Percentiles rank a stretch among this genome's conserved stretches.
phyloP scores from a whole-genome alignment of 164 flowering plant genomes.

The Santalum album region DNA sequence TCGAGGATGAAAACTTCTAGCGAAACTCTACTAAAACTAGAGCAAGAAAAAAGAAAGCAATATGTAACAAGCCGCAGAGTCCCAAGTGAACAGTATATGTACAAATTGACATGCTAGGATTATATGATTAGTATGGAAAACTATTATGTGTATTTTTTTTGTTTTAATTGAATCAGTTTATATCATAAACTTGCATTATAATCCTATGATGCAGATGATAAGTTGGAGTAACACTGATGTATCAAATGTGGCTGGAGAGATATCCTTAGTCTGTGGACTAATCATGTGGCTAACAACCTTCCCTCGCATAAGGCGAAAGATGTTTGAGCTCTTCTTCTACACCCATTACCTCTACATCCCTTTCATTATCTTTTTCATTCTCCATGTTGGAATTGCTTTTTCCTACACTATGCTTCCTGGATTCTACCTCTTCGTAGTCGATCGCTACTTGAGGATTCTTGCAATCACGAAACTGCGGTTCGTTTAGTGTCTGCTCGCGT shows the following conservation, averaged over 20 bases:
- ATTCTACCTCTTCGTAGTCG: slow-evolving; percentile 71
- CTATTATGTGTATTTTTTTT: too few relatives aligned
- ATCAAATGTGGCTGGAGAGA: slow-evolving; percentile 70
- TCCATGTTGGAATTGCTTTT: slow-evolving; percentile 57
- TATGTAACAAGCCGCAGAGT: too few relatives aligned
- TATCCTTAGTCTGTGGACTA: slow-evolving; percentile 44
- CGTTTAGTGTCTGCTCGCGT: slow-evolving; percentile 54
- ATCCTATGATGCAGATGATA: slow-evolving; percentile 39
- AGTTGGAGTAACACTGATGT: slow-evolving; percentile 40
- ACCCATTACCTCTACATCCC: slow-evolving; percentile 65
- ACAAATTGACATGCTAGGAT: too few relatives aligned
- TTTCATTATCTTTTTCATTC: slow-evolving; percentile 60
- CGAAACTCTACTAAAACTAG: too few relatives aligned
- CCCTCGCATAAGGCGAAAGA: slow-evolving; percentile 43
- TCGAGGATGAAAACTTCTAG: too few relatives aligned
- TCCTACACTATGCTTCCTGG: slow-evolving; percentile 67
- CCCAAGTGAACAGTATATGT: too few relatives aligned
- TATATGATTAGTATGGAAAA: too few relatives aligned
- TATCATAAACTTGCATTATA: too few relatives aligned
- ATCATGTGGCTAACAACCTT: slow-evolving; percentile 56
- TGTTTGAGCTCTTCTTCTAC: slow-evolving; percentile 82
- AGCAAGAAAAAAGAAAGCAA: too few relatives aligned
- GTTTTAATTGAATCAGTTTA: too few relatives aligned
- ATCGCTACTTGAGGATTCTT: slow-evolving; percentile 65
- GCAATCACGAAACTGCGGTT: slow-evolving; percentile 51